Conservation (phyloP, 2,329 filamentous ascomycete genomes). For the Chaetomiaceae sp. region DNA sequence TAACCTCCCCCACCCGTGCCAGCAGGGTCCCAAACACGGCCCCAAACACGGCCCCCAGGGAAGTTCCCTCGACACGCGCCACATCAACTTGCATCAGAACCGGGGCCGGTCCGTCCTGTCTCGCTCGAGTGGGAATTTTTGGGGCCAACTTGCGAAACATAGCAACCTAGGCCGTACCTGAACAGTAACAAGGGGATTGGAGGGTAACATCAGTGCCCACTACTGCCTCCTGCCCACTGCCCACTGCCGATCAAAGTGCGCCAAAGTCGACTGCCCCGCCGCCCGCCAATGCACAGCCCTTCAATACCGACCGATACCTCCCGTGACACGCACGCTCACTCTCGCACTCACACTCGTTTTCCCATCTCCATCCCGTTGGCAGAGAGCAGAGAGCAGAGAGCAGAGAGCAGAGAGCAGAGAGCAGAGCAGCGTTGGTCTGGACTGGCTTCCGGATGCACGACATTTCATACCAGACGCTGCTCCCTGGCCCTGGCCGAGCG, state of each 20-base stretch:
- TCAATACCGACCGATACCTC: too few relatives aligned
- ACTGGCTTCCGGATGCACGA: slow-evolving; percentile 13
- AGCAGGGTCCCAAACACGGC: too few relatives aligned
- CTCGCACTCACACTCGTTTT: too few relatives aligned
- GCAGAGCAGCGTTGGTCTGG: not conserved
- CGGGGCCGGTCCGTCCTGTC: slow-evolving; percentile 3
- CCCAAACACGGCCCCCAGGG: slow-evolving; percentile 10
- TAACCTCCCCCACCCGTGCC: too few relatives aligned
- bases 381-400: too few relatives aligned
- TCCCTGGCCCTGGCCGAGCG: slow-evolving; percentile 27
- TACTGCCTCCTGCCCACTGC: too few relatives aligned
- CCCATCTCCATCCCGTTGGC: too few relatives aligned
- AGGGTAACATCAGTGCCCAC: too few relatives aligned
- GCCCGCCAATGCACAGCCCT: slow-evolving; percentile 5
- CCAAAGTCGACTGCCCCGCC: slow-evolving; percentile 3
- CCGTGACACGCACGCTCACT: too few relatives aligned
- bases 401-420: too few relatives aligned
- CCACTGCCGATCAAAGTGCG: too few relatives aligned
- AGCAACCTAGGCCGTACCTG: not conserved
- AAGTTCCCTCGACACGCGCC: slow-evolving; percentile 13
- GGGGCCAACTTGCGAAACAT: slow-evolving; percentile 5
- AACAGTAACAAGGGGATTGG: too few relatives aligned
- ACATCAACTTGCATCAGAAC: slow-evolving; percentile 6
- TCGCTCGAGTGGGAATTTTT: slow-evolving; percentile 1
- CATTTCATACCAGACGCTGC: slow-evolving; percentile 24